Evolutionary conservation across 495 filamentous ascomycete genomes (phyloP), one percentile per base, ranked within the genome.

Genomic region (Penicillium arizonense): DNA sequence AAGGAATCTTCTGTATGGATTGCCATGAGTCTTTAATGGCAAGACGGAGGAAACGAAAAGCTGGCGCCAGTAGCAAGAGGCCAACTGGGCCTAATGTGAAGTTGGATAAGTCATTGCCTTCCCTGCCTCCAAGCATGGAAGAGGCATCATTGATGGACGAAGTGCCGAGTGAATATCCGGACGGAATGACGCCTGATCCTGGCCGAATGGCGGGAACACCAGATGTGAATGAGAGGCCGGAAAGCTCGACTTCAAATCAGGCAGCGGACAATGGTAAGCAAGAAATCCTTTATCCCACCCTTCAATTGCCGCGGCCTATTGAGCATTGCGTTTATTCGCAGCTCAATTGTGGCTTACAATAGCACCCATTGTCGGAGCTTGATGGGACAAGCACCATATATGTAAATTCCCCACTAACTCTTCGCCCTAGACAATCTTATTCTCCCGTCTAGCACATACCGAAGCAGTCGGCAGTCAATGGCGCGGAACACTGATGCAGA

Each of bases 21-120:
- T 99, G 95, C 65, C 95, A 99, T 65, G 95, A 99, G 65, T 91
- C 90, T n/a, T 72, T 99, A 28, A 99, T 99, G 95, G 91, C 94
- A 41, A 79, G 95, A 51, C 81, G 95, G 58, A 82, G 91, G 50
- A 99, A 99, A 72, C 93, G 92, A 64, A 87, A 88, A 69, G 82
- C 79, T 3, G 74, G 79, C 26, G 62, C 72, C 54, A 72, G 83
- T 57, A 74, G 80, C 38, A 54, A 67, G 48, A 87, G 85, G 61
- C 76, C 81, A 50, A 73, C 79, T 3, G 58, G 69, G 8, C 85
- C 48, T 61, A 78, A 40, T 77, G 82, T 88, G 71, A 84, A 92
- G 44, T 78, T 90, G 28, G 93, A 99, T 70, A 99, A 99, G 61
- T 96, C 91, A 9, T 79, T 98, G 10, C 94, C 94, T 6, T 94